phyloP scores from a whole-genome alignment of 495 filamentous ascomycete genomes.

The Elasticomyces elasticus region DNA sequence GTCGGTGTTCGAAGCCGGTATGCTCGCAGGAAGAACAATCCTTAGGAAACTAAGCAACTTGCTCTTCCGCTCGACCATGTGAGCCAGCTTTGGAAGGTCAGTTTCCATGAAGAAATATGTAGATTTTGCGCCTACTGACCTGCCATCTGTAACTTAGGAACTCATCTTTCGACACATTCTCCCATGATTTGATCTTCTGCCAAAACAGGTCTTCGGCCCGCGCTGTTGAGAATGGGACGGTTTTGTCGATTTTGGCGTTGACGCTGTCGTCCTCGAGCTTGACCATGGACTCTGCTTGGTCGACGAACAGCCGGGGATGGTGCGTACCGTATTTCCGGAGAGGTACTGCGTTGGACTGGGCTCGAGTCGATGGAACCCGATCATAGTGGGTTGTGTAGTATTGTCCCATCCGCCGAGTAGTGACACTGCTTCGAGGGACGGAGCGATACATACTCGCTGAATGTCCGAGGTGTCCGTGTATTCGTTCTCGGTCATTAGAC shows the following conservation, averaged over 20 bases:
- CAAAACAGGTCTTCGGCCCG: constrained; percentile 23
- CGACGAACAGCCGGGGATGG: neutral
- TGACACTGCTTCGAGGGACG: neutral
- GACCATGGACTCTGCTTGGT: neutral
- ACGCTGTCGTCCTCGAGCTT: neutral
- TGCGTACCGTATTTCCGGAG: neutral
- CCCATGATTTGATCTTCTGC: constrained; percentile 38
- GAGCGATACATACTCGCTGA: neutral
- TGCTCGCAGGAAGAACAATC: constrained; percentile 35
- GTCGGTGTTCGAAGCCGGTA: constrained; percentile 26
- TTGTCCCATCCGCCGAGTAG: neutral
- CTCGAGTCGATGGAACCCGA: too few relatives aligned
- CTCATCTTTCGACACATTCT: constrained; percentile 34
- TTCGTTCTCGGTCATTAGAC: neutral
- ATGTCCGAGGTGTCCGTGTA: neutral
- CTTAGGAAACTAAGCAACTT: constrained; percentile 36
- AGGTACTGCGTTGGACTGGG: too few relatives aligned
- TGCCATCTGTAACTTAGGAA: constrained; percentile 41
- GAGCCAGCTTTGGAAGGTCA: constrained; percentile 14
- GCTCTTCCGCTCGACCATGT: constrained; percentile 35
- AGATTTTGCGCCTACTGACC: constrained; percentile 29
- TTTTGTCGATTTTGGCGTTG: neutral
- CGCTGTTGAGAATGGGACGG: neutral
- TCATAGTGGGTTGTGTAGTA: neutral
- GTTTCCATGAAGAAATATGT: neutral